Evolutionary conservation across 257 asterid species (phyloP).

Genomic region (Ilex asprella): DNA sequence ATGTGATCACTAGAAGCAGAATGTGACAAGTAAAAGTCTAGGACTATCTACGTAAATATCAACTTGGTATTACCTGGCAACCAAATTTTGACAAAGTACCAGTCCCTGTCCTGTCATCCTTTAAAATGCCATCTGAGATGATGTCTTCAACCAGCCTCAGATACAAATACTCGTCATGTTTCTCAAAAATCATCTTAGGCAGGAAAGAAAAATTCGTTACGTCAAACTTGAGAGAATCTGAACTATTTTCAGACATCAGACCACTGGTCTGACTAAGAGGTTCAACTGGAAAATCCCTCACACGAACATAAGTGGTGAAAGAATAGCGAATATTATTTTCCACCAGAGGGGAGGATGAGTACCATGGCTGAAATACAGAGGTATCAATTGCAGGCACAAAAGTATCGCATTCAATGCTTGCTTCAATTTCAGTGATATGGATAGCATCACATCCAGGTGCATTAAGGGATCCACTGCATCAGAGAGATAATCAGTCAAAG

Average conservation of each 20-base stretch:
- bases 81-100: slow-evolving; percentile 93
- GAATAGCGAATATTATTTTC: slow-evolving; percentile 56
- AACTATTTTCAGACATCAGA: slow-evolving; percentile 14
- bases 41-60: neutral
- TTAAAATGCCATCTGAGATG: slow-evolving; percentile 57
- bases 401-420: slow-evolving; percentile 64
- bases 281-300: slow-evolving; percentile 14
- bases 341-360: slow-evolving; percentile 56
- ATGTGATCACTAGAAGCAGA: too few relatives aligned
- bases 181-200: neutral
- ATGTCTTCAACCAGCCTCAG: slow-evolving; percentile 64
- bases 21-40: neutral
- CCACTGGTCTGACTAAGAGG: slow-evolving; percentile 12
- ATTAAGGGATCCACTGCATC: slow-evolving; percentile 78
- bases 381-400: slow-evolving; percentile 69
- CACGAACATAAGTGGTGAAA: slow-evolving; percentile 19
- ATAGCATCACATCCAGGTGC: slow-evolving; percentile 75
- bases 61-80: slow-evolving; percentile 58
- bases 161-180: neutral
- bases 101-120: slow-evolving; percentile 88
- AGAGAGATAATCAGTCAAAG: slow-evolving; percentile 1
- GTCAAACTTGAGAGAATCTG: neutral
- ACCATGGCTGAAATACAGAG: slow-evolving; percentile 81
- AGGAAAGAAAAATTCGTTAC: neutral
- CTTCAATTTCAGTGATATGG: slow-evolving; percentile 73